Percentiles rank a stretch among this genome's conserved stretches.
Evolutionary conservation across 495 filamentous ascomycete species (phyloP).

Genomic region (Xylaria flabelliformis): DNA sequence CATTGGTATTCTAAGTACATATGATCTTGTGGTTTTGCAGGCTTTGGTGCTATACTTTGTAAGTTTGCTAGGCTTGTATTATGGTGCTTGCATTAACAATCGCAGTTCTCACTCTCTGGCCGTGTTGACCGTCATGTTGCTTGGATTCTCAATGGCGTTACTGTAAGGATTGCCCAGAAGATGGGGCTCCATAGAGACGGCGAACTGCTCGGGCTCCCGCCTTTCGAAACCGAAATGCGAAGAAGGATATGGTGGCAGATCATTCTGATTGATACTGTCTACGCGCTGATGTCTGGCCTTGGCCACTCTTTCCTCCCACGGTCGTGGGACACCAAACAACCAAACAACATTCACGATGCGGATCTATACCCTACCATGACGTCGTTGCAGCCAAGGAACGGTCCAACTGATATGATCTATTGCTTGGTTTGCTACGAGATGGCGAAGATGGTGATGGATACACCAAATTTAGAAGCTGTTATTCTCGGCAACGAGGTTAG

Average conservation of each 20-base stretch:
- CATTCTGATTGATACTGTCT: conserved; percentile 66
- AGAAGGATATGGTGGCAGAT: conserved; percentile 78
- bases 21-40: conserved; percentile 61
- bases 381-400: conserved; percentile 56
- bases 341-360: conserved; percentile 63
- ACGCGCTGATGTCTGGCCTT: conserved; percentile 67
- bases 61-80: conserved; percentile 28
- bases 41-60: conserved; percentile 61
- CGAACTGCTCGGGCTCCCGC: conserved; percentile 65
- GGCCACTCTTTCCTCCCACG: conserved; percentile 59
- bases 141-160: conserved; percentile 62
- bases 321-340: conserved; percentile 56
- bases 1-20: conserved; percentile 57
- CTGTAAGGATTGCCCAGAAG: conserved; percentile 71
- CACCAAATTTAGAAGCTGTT: conserved; percentile 49
- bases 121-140: conserved; percentile 57
- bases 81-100: conserved; percentile 30
- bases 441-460: conserved; percentile 55
- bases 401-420: conserved; percentile 73
- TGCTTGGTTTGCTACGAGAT: conserved; percentile 62
- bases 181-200: conserved; percentile 78
- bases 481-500: conserved; percentile 48
- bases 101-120: conserved; percentile 56
- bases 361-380: conserved; percentile 65
- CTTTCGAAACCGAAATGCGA: conserved; percentile 72